Evolutionary conservation across 352 stramenopile genomes (phyloP).

Genomic region (Globisporangium canariense): DNA sequence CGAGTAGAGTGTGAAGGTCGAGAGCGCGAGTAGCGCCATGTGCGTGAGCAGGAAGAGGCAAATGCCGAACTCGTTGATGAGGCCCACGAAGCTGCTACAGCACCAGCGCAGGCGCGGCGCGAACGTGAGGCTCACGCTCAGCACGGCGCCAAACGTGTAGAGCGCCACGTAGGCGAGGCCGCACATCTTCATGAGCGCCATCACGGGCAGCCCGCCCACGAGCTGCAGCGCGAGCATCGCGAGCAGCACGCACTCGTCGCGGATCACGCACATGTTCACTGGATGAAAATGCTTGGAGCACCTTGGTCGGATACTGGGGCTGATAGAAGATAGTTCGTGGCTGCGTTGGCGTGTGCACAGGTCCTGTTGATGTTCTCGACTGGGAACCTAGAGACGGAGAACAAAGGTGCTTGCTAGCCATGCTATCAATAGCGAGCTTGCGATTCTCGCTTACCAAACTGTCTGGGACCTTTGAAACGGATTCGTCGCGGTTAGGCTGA

Average conservation of each 20-base stretch:
- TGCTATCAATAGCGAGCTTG: background rate
- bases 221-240: conserved; percentile 37
- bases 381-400: background rate
- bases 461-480: background rate
- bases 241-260: conserved; percentile 46
- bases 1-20: conserved; percentile 35
- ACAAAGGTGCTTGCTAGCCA: background rate
- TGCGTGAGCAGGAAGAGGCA: conserved; percentile 42
- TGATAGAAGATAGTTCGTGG: background rate
- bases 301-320: background rate
- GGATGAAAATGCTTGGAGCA: too few species aligned
- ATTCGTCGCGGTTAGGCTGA: background rate
- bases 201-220: conserved; percentile 35
- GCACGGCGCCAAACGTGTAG: conserved; percentile 31
- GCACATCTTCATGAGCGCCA: conserved; percentile 48
- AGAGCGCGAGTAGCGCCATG: conserved; percentile 31
- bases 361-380: background rate
- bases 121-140: conserved; percentile 42
- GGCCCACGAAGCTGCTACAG: conserved; percentile 25
- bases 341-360: background rate
- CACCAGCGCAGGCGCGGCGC: conserved; percentile 34
- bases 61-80: conserved; percentile 43
- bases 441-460: background rate
- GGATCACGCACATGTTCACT: conserved; percentile 34
- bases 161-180: conserved; percentile 32